A percentile compares a stretch with the other conserved stretches of the same genome.
These are phyloP conservation scores for Phoma sp. DNA, from an alignment of 2,329 filamentous ascomycete species.

Conservation along the genomic window DNA sequence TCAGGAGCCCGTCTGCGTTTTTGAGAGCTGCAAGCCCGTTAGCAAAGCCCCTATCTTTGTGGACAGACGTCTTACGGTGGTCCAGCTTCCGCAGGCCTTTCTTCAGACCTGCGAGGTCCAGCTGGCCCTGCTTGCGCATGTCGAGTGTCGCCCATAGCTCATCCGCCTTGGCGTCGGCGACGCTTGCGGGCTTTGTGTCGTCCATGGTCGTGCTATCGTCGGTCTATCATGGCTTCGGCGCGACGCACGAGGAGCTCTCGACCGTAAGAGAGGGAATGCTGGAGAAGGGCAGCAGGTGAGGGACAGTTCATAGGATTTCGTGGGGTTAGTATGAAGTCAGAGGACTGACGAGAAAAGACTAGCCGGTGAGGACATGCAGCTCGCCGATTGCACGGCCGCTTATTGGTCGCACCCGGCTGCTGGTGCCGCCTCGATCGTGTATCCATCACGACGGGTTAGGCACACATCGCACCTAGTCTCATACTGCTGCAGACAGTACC, in stretches of 20 bases:
- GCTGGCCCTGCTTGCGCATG: conserved; percentile 74
- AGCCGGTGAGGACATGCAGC: conserved; percentile 24
- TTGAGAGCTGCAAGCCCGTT: conserved; percentile 69
- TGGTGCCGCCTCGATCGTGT: too few species aligned
- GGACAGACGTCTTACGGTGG: conserved; percentile 71
- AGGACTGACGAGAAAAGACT: conserved; percentile 33
- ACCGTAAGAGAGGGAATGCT: conserved; percentile 24
- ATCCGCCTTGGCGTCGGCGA: conserved; percentile 82
- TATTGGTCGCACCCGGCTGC: conserved; percentile 23
- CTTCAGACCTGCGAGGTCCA: conserved; percentile 85
- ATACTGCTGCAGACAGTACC: too few species aligned
- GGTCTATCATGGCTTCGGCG: conserved; percentile 49
- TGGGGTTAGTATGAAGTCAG: conserved; percentile 45
- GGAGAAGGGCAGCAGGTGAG: conserved; percentile 30
- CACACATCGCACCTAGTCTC: not conserved
- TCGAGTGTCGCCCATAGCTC: conserved; percentile 86
- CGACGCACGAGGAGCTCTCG: conserved; percentile 33
- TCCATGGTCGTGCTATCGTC: conserved; percentile 63
- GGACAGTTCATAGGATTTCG: conserved; percentile 30
- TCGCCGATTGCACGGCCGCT: conserved; percentile 21
- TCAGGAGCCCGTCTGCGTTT: conserved; percentile 87
- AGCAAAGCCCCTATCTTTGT: conserved; percentile 25
- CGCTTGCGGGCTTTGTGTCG: conserved; percentile 77
- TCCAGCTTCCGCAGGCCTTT: conserved; percentile 87
- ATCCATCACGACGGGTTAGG: not conserved